Evolutionary conservation across 2,329 filamentous ascomycete species (phyloP).

Genomic region (Ophiostoma angusticollis): DNA sequence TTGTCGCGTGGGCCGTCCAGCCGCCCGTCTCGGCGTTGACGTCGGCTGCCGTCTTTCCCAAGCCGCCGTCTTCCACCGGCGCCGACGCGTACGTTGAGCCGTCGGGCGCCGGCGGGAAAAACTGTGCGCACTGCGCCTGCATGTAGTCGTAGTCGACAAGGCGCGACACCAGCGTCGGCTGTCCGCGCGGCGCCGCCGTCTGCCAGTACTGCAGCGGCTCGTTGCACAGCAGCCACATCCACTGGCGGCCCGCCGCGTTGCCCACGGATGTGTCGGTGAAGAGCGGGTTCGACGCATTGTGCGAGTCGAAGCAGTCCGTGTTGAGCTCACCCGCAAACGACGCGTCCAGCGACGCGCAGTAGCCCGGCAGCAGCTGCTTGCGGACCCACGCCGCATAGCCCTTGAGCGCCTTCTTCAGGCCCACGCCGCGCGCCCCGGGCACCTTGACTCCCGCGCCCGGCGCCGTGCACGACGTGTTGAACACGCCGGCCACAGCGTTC

Average conservation of each 20-base stretch:
- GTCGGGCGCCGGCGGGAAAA: constrained; percentile 27
- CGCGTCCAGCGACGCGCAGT: constrained; percentile 34
- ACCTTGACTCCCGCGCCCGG: constrained; percentile 22
- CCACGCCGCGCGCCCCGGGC: constrained; percentile 37
- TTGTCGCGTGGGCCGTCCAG: constrained; percentile 28
- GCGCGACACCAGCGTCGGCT: constrained; percentile 29
- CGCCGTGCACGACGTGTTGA: constrained; percentile 28
- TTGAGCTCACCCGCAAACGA: constrained; percentile 26
- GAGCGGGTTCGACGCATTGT: constrained; percentile 31
- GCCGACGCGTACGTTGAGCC: constrained; percentile 23
- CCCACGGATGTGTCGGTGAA: constrained; percentile 24
- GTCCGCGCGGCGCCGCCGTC: constrained; percentile 31
- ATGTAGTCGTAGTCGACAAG: constrained; percentile 25
- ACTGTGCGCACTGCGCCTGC: constrained; percentile 31
- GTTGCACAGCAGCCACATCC: constrained; percentile 45
- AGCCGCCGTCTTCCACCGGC: too few relatives aligned
- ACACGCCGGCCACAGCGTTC: constrained; percentile 24
- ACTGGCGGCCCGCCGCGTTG: constrained; percentile 37
- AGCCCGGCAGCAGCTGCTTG: constrained; percentile 27
- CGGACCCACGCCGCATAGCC: constrained; percentile 38
- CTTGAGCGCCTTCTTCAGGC: constrained; percentile 33
- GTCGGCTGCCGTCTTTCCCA: constrained; percentile 21
- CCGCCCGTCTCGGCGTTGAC: constrained; percentile 28
- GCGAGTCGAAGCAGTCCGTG: constrained; percentile 31
- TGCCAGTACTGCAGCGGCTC: constrained; percentile 30